phyloP scores from a whole-genome alignment of 208 protist genomes.

The Trypanosoma mega region DNA sequence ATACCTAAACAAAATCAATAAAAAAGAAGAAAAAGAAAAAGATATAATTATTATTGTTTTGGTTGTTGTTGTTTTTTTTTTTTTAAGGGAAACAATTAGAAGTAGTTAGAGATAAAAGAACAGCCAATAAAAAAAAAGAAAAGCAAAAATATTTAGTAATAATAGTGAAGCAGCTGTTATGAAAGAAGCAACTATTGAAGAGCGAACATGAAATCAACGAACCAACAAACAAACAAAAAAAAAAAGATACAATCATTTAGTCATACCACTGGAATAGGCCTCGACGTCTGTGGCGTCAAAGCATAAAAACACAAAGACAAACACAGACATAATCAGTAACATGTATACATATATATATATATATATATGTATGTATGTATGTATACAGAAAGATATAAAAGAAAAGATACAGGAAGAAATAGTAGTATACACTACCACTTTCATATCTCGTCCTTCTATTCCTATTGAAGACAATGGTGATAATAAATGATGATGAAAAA shows the following conservation, averaged over 20 bases:
- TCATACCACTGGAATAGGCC: neutral
- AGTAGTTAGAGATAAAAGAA: neutral
- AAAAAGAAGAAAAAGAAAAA: constrained; percentile 11
- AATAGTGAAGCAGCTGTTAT: too few relatives aligned
- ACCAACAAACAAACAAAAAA: neutral
- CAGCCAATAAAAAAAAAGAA: constrained; percentile 6
- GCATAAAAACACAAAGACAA: neutral
- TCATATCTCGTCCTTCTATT: too few relatives aligned
- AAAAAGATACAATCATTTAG: neutral
- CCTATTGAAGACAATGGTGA: too few relatives aligned
- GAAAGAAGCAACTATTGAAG: too few relatives aligned
- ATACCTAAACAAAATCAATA: neutral
- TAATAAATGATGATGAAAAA: too few relatives aligned
- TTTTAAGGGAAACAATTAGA: neutral
- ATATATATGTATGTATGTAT: constrained; percentile 4
- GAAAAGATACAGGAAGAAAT: too few relatives aligned
- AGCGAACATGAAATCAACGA: too few relatives aligned
- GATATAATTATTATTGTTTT: neutral
- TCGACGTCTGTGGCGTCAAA: too few relatives aligned
- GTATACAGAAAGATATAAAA: too few relatives aligned
- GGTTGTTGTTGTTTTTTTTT: neutral
- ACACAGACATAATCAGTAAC: neutral
- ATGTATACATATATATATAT: neutral
- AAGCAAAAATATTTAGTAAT: constrained; percentile 7
- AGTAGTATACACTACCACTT: too few relatives aligned